phyloP scores from a whole-genome alignment of 1,139 yeast species.

The Lodderomyces pseudojiufengensis region DNA sequence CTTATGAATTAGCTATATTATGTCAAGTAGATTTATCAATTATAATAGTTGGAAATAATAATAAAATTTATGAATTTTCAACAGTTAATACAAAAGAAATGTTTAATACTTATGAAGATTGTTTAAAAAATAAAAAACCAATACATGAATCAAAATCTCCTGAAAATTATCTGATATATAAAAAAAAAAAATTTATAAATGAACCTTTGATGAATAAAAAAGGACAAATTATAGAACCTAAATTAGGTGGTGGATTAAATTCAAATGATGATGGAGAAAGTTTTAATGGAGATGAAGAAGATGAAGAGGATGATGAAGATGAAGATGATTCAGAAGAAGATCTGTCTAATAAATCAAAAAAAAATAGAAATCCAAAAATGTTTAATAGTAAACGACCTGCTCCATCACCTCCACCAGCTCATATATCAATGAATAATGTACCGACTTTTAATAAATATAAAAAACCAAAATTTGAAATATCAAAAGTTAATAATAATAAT shows the following conservation, averaged over 20 bases:
- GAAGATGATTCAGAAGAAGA: constrained; percentile 26
- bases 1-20: constrained; percentile 87
- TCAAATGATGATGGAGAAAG: constrained; percentile 2
- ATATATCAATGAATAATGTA: constrained; percentile 26
- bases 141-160: constrained; percentile 62
- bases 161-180: constrained; percentile 50
- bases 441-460: constrained; percentile 24
- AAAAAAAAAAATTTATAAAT: constrained; percentile 28
- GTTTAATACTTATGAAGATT: constrained; percentile 47
- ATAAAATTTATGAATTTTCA: constrained; percentile 76
- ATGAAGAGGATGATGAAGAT: constrained; percentile 23
- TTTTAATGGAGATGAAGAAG: constrained; percentile 8
- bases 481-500: neutral
- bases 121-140: constrained; percentile 18
- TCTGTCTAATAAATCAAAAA: constrained; percentile 21
- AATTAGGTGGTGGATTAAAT: neutral
- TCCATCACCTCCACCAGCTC: constrained; percentile 23
- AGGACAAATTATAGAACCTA: constrained; percentile 13
- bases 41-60: constrained; percentile 81
- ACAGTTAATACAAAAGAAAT: constrained; percentile 66
- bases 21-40: constrained; percentile 94
- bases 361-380: constrained; percentile 9
- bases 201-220: constrained; percentile 14
- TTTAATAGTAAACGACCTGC: constrained; percentile 13
- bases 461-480: constrained; percentile 2